Evolutionary conservation across 2,329 filamentous ascomycete genomes (phyloP), one percentile per base, ranked within the genome.

Genomic region (Daldinia sp.): DNA sequence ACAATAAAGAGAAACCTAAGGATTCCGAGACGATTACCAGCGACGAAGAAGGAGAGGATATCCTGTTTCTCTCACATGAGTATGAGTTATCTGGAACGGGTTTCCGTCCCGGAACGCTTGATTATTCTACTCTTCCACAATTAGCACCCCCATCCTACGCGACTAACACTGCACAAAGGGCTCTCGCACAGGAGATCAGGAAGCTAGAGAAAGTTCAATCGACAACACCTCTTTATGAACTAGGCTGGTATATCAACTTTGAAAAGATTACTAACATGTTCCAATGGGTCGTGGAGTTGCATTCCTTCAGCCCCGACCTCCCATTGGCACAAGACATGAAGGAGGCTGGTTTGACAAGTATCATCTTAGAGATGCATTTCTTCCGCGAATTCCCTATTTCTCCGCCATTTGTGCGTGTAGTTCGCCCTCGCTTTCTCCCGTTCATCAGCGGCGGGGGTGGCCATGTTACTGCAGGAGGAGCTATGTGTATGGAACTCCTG

Each of bases 251-350:
- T 72, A 88, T 96, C 57, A 85, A 96, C 71, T 82, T 83, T 48
- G 78, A 80, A 4, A 84, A 86, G 50, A 80, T 94, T 34, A 84
- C 80, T 19, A 96, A 94, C 71, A 82, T 93, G 64, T 97, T 95
- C 72, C 93, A 96, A 72, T 96, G 93, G 93, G 93, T 96, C 61
- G 88, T 96, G 4, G 91, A 97, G 75, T 80, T 97, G 1, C 94
- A 97, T 75, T 92, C 89, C 41, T 96, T 97, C 71, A 89, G 93
- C 21, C 67, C 79, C 0, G 74, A 78, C 1, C 81, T 95, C 0
- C 91, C 90, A 0, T 80, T 97, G 0, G 88, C 90, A 0, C 73
- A 84, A 54, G 93, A 97, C 72, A 92, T 97, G 87, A 87, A 88
- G 74, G 70, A 74, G 2, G 81, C 79, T 0, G 82, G 81, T 0